Evolutionary conservation across 352 stramenopile genomes (phyloP).

Genomic region (Saprolegnia diclina): DNA sequence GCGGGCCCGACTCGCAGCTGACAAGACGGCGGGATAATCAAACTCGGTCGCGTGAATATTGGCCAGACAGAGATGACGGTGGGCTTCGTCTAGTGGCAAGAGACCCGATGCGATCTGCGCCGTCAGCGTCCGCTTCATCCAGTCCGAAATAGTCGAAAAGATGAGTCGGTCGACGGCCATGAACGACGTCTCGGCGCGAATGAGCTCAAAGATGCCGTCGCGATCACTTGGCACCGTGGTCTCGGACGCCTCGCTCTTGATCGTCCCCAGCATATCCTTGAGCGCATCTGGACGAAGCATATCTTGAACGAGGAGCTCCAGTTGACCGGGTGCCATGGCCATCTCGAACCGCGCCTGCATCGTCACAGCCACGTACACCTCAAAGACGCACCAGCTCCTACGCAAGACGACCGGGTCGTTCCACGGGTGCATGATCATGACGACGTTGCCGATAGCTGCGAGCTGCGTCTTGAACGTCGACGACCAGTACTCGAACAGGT

Average conservation of each 20-base stretch:
- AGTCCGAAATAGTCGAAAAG: background rate
- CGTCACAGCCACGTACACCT: slow-evolving; percentile 11
- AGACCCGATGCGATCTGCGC: background rate
- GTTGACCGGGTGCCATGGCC: background rate
- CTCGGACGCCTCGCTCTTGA: slow-evolving; percentile 9
- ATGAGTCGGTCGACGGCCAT: slow-evolving; percentile 1
- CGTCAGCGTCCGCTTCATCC: background rate
- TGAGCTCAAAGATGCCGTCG: background rate
- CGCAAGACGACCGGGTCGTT: slow-evolving; percentile 3
- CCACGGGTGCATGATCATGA: slow-evolving; percentile 18
- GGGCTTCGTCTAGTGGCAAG: no score
- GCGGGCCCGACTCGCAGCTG: no score
- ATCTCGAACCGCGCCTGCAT: slow-evolving; percentile 15
- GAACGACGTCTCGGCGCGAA: slow-evolving; percentile 5
- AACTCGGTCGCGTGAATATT: no score
- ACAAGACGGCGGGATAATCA: no score
- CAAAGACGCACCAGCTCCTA: slow-evolving; percentile 18
- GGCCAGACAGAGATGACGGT: no score
- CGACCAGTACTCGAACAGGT: slow-evolving; percentile 8
- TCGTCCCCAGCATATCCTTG: slow-evolving; percentile 3
- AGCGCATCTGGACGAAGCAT: background rate
- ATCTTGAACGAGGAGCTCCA: slow-evolving; percentile 3
- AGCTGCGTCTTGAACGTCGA: slow-evolving; percentile 3
- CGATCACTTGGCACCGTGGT: background rate
- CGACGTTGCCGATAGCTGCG: slow-evolving; percentile 12